phyloP scores from a whole-genome alignment of 78 protist species.

The Dictyostelium purpureum region DNA sequence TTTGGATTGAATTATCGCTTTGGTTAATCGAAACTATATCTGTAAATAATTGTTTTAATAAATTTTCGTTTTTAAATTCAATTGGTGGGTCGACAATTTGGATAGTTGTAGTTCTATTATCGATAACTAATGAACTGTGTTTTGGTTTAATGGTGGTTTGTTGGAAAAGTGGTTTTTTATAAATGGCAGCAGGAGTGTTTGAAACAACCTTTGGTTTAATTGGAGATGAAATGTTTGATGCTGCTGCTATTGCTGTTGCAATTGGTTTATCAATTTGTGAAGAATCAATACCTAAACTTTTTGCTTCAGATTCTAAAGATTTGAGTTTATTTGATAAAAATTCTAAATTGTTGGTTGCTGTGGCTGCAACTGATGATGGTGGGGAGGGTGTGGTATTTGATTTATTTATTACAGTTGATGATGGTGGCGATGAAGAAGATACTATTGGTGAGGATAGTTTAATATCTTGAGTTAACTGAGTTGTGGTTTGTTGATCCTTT shows the following conservation, averaged over 20 bases:
- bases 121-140: constrained; percentile 27
- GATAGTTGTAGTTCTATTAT: constrained; percentile 51
- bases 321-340: neutral
- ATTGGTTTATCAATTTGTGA: neutral
- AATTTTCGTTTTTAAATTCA: constrained; percentile 52
- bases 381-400: neutral
- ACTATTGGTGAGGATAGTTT: neutral
- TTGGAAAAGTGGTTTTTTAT: neutral
- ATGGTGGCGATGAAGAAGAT: neutral
- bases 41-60: constrained; percentile 19
- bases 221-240: neutral
- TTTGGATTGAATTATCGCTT: constrained; percentile 9
- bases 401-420: neutral
- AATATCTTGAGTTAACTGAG: neutral
- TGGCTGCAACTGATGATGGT: neutral
- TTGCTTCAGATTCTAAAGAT: constrained; percentile 48
- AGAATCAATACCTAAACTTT: constrained; percentile 28
- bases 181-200: neutral
- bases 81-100: constrained; percentile 48
- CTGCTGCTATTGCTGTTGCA: neutral
- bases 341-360: constrained; percentile 3
- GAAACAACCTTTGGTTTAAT: neutral
- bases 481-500: constrained; percentile 1
- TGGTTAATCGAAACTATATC: neutral
- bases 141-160: neutral